A percentile compares a stretch with the other conserved stretches of the same genome.
Evolutionary conservation across 1,284 basidiomycete genomes (phyloP).

Genomic region (Coniferiporia weirii): DNA sequence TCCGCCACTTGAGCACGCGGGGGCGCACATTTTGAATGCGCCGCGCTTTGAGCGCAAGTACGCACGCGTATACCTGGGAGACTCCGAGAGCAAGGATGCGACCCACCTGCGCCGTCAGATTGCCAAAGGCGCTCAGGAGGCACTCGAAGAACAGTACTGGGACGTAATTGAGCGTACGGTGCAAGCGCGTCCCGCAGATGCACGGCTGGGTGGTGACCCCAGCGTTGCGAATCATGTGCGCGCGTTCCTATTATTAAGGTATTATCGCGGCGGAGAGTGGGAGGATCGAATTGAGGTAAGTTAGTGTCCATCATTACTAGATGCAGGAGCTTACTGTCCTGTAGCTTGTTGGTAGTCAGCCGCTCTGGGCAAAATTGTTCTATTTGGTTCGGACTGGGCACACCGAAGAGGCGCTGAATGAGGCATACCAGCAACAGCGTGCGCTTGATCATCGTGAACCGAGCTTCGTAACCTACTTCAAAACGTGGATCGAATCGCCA

Average conservation of each 20-base stretch:
- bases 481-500: constrained; percentile 79
- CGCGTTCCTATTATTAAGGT: constrained; percentile 77
- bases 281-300: constrained; percentile 78
- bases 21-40: constrained; percentile 73
- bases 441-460: constrained; percentile 79
- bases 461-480: constrained; percentile 81
- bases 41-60: constrained; percentile 69
- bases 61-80: constrained; percentile 66
- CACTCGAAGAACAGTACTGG: constrained; percentile 83
- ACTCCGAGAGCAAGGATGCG: constrained; percentile 63
- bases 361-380: constrained; percentile 91
- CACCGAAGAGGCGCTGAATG: constrained; percentile 71
- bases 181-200: constrained; percentile 80
- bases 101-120: constrained; percentile 61
- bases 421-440: constrained; percentile 68
- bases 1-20: constrained; percentile 68
- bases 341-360: constrained; percentile 77
- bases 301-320: constrained; percentile 3
- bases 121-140: constrained; percentile 65
- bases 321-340: background rate
- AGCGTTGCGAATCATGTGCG: constrained; percentile 86
- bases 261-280: constrained; percentile 81
- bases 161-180: constrained; percentile 81
- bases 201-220: constrained; percentile 88
- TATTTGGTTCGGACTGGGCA: constrained; percentile 89